Evolutionary conservation across 1,284 basidiomycete genomes (phyloP).

Genomic region (Sparassis latifolia): DNA sequence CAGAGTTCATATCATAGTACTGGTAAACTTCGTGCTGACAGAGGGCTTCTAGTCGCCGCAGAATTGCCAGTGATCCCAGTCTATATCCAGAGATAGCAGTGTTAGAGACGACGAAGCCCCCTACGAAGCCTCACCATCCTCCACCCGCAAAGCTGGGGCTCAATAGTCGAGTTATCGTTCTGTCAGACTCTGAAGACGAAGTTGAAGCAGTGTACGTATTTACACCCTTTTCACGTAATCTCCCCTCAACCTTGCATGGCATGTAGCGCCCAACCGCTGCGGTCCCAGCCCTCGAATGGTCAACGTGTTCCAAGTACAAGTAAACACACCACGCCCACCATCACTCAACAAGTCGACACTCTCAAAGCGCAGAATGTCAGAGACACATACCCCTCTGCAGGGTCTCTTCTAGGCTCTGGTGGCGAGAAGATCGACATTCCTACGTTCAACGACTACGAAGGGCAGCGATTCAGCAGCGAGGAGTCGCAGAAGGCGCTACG

Average conservation of each 20-base stretch:
- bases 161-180: slow-evolving; percentile 11
- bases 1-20: background rate
- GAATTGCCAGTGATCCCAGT: slow-evolving; percentile 14
- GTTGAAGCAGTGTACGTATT: slow-evolving; percentile 6
- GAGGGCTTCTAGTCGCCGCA: slow-evolving; percentile 13
- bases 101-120: background rate
- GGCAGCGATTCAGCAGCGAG: slow-evolving; percentile 30
- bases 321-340: background rate
- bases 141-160: background rate
- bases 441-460: slow-evolving; percentile 27
- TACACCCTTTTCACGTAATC: background rate
- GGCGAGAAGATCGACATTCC: slow-evolving; percentile 27
- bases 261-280: slow-evolving; percentile 8
- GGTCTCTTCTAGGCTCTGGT: slow-evolving; percentile 8
- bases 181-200: slow-evolving; percentile 23
- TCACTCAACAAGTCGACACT: slow-evolving; percentile 7
- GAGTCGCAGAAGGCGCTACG: slow-evolving; percentile 63
- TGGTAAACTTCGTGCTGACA: background rate
- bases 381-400: background rate
- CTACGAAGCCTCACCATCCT: background rate
- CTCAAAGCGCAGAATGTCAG: slow-evolving; percentile 14
- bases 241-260: background rate
- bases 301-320: background rate
- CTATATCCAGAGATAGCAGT: slow-evolving; percentile 14
- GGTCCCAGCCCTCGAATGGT: slow-evolving; percentile 9